Base-by-base conservation (phyloP, 495 filamentous ascomycete genomes). In the Aspergillus sparsus region DNA sequence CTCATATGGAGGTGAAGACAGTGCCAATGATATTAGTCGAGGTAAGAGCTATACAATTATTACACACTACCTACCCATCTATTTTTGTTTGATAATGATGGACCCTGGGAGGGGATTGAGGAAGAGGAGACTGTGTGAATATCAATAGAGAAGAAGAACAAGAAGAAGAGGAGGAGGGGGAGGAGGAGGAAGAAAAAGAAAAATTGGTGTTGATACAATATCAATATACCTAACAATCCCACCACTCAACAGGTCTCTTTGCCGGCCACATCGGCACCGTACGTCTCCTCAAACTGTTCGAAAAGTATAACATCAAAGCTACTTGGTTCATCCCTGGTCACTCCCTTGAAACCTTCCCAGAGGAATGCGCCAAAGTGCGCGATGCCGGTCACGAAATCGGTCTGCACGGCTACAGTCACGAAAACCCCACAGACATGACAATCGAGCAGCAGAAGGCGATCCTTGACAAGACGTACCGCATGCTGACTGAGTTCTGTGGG, bases 251-350 rank as follows among this genome's bases (percentile, higher is more conserved):
- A 84, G 88, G 89, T 41, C 71, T 90, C 46, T 91, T 84, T 69
- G 89, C 89, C 34, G 89, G 88, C 35, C 89, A 87, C 7, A 77
- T 90, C 37, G 89, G 89, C 34, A 87, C 87, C 1, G 80, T 82
- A 9, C 84, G 89, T 8, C 74, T 93, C 3, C 80, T 93, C 8
- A 90, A 89, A 61, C 70, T 93, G 2, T 90, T 92, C 69, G 79
- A 85, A 7, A 91, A 90, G 69, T 88, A 91, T 79, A 83, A 86
- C 58, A 93, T 93, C 76, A 92, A 89, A 72, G 83, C 87, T 11
- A 90, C 89, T 7, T 92, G 87, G 86, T 92, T 93, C 71, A 91
- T 93, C 59, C 89, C 89, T 0, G 89, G 89, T 0, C 89, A 93
- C 71, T 87, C 84, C 0, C 81, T 93, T 13, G 89, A 93, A 60